Evolutionary conservation across 2,329 filamentous ascomycete species (phyloP).

Genomic region (Talaromyces albobiverticillius): DNA sequence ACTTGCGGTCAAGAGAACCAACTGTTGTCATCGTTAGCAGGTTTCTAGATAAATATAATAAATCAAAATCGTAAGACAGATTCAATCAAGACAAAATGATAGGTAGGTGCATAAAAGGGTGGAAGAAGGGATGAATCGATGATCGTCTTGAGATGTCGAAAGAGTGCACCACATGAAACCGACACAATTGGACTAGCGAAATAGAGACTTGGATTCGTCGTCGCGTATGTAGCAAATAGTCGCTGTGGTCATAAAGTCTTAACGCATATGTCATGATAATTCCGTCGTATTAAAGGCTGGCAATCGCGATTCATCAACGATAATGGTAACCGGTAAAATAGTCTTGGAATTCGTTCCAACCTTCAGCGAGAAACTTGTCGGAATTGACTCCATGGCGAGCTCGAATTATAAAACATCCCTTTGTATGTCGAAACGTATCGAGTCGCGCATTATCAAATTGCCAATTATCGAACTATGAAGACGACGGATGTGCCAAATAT

Average conservation of each 20-base stretch:
- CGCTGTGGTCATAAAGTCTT: background rate
- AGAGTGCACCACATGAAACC: constrained; percentile 2
- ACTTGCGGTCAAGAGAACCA: constrained; percentile 31
- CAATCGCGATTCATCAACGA: background rate
- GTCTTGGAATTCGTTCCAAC: no score
- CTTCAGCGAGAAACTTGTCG: background rate
- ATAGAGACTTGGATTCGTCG: no score
- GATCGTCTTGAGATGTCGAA: no score
- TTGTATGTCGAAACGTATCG: background rate
- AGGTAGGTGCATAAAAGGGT: background rate
- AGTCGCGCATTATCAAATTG: no score
- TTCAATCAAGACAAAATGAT: background rate
- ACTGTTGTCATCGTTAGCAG: constrained; percentile 5
- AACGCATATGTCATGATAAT: no score
- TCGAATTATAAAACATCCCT: no score
- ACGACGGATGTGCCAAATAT: background rate
- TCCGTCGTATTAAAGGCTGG: no score
- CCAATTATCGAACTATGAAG: background rate
- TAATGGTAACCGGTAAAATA: no score
- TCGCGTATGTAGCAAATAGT: background rate
- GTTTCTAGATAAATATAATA: background rate
- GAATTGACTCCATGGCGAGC: no score
- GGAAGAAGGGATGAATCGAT: background rate
- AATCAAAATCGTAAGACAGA: background rate
- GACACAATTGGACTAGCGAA: no score